A percentile compares a stretch with the other conserved stretches of the same genome.
Conservation (phyloP, 73 alveolate species). For the Stentor roeselii region DNA sequence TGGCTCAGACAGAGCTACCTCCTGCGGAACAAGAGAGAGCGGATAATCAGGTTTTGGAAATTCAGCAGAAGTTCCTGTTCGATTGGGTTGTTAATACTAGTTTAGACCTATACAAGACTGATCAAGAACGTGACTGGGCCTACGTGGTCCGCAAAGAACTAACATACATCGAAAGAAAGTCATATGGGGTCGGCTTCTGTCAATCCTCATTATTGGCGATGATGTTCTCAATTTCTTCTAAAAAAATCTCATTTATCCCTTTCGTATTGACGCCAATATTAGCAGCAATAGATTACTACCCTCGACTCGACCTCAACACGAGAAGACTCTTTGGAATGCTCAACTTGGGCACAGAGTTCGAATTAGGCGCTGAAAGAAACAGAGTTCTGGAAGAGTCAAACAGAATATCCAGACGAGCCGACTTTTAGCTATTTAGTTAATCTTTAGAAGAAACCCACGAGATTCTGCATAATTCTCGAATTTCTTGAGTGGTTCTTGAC, state of each 20-base stretch:
- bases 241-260: background rate
- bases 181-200: background rate
- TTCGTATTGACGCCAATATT: background rate
- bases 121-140: conserved; percentile 86
- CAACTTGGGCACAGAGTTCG: conserved; percentile 83
- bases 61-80: conserved; percentile 28
- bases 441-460: background rate
- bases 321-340: conserved; percentile 80
- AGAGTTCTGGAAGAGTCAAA: conserved; percentile 72
- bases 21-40: conserved; percentile 8
- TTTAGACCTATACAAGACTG: conserved; percentile 55
- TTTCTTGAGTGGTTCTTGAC: background rate
- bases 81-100: conserved; percentile 46
- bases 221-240: background rate
- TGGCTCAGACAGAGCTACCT: conserved; percentile 13
- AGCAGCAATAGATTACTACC: no score
- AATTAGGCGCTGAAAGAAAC: conserved; percentile 79
- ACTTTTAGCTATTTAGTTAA: conserved; percentile 42
- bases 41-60: background rate
- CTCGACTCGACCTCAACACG: conserved; percentile 53
- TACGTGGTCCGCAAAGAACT: conserved; percentile 78
- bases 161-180: conserved; percentile 38
- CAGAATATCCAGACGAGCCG: conserved; percentile 69
- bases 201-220: background rate
- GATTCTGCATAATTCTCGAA: background rate